Evolutionary conservation across 2,329 filamentous ascomycete genomes (phyloP).

Genomic region (Cercospora janseana): DNA sequence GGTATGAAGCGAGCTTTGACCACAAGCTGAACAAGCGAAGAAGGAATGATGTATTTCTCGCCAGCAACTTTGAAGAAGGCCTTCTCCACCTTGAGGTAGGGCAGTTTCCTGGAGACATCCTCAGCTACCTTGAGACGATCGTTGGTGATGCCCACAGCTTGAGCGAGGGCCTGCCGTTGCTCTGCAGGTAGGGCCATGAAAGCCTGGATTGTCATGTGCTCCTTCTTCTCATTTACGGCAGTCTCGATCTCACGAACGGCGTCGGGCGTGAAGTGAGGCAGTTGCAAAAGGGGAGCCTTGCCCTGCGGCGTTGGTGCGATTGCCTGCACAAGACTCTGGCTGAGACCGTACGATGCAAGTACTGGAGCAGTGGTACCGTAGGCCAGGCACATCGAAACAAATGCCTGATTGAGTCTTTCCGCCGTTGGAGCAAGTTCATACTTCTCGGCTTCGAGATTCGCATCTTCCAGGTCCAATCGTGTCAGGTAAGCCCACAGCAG

Average conservation of each 20-base stretch:
- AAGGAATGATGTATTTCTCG: slow-evolving; percentile 87
- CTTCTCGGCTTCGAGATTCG: slow-evolving; percentile 77
- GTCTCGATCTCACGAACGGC: slow-evolving; percentile 62
- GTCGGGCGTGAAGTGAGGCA: slow-evolving; percentile 76
- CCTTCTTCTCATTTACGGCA: slow-evolving; percentile 53
- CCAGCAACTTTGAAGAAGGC: slow-evolving; percentile 98
- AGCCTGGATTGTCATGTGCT: slow-evolving; percentile 73
- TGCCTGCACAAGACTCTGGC: slow-evolving; percentile 87
- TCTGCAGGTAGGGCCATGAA: slow-evolving; percentile 83
- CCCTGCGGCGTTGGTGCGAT: slow-evolving; percentile 69
- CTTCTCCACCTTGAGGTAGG: slow-evolving; percentile 78
- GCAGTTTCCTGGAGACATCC: slow-evolving; percentile 76
- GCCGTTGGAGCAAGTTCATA: slow-evolving; percentile 86
- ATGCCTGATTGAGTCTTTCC: slow-evolving; percentile 78
- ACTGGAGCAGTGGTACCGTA: slow-evolving; percentile 82
- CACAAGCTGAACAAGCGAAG: slow-evolving; percentile 87
- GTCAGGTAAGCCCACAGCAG: slow-evolving; percentile 94
- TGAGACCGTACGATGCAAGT: slow-evolving; percentile 74
- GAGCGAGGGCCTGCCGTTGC: slow-evolving; percentile 70
- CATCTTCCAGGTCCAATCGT: slow-evolving; percentile 78
- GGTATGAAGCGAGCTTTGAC: slow-evolving; percentile 93
- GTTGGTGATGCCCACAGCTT: slow-evolving; percentile 68
- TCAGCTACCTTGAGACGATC: slow-evolving; percentile 74
- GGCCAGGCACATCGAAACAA: slow-evolving; percentile 80
- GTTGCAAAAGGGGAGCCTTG: slow-evolving; percentile 71